These are phyloP conservation scores for Crucibulum laeve DNA, from an alignment of 768 basidiomycete species.

Conservation along the genomic window DNA sequence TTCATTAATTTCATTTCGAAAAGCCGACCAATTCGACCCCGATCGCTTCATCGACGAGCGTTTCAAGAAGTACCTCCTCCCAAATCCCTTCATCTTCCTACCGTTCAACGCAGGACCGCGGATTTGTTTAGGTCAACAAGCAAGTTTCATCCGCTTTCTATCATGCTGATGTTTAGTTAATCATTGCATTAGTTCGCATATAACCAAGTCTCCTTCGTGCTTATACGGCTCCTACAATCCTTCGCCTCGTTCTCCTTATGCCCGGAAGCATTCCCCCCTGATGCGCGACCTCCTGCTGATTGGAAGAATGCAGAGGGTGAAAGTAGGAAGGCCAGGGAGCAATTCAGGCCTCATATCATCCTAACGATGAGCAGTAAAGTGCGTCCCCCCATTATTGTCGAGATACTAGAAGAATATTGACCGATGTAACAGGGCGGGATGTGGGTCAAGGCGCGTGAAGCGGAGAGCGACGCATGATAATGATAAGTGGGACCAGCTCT, in stretches of 20 bases:
- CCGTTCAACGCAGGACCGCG: no score
- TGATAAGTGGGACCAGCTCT: background rate
- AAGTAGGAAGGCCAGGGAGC: constrained; percentile 27
- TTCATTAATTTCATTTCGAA: background rate
- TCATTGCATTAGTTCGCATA: constrained; percentile 39
- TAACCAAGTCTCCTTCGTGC: constrained; percentile 44
- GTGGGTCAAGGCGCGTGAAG: background rate
- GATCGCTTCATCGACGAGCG: constrained; percentile 46
- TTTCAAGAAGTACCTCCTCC: constrained; percentile 29
- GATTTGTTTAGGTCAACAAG: constrained; percentile 18
- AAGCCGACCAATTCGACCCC: constrained; percentile 42
- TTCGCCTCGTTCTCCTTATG: constrained; percentile 34
- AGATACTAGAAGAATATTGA: background rate
- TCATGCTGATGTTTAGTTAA: background rate
- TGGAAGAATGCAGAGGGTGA: constrained; percentile 22
- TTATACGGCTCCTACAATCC: constrained; percentile 41
- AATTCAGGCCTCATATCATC: constrained; percentile 10
- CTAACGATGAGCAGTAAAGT: constrained; percentile 19
- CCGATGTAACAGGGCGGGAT: background rate
- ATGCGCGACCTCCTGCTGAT: constrained; percentile 27
- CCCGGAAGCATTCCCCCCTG: constrained; percentile 28
- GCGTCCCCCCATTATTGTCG: background rate
- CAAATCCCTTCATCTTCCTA: constrained; percentile 35
- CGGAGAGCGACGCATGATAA: background rate
- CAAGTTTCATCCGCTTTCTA: background rate